These are phyloP conservation scores for Lobosporangium transversale DNA, from an alignment of 192 early-diverging fungal species.

Conservation along the genomic window DNA sequence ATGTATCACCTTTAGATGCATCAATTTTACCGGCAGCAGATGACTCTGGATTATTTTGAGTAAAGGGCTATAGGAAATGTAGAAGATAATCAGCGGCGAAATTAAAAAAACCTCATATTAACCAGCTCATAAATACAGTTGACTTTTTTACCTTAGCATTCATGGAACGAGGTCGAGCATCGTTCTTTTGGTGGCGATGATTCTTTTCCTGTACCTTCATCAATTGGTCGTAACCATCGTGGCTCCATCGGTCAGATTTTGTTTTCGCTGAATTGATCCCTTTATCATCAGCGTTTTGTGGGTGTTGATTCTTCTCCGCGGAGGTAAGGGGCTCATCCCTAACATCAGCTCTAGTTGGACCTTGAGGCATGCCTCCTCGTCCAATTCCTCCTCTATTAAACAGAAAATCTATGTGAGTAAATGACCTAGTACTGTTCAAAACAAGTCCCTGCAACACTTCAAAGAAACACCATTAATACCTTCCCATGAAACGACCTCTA, in stretches of 20 bases:
- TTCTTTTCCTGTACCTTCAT: constrained; percentile 57
- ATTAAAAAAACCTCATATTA: too few relatives aligned
- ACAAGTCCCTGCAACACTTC: too few relatives aligned
- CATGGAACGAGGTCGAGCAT: constrained; percentile 45
- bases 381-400: constrained; percentile 22
- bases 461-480: too few relatives aligned
- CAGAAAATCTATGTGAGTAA: too few relatives aligned
- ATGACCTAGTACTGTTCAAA: neutral
- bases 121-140: too few relatives aligned
- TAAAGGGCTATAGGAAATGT: neutral
- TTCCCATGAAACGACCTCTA: constrained; percentile 49
- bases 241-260: constrained; percentile 56
- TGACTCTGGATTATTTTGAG: neutral
- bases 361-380: constrained; percentile 29
- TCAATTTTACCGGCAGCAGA: neutral
- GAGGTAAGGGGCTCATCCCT: constrained; percentile 9
- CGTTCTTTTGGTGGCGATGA: constrained; percentile 32
- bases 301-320: constrained; percentile 5
- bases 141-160: constrained; percentile 29
- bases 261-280: constrained; percentile 4
- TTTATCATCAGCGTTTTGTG: constrained; percentile 21
- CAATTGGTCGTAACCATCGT: constrained; percentile 63
- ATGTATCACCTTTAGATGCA: constrained; percentile 1
- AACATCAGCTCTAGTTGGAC: constrained; percentile 23
- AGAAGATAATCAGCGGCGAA: neutral